phyloP scores from a whole-genome alignment of 169 alveolate genomes.

The Plasmodium fragile region DNA sequence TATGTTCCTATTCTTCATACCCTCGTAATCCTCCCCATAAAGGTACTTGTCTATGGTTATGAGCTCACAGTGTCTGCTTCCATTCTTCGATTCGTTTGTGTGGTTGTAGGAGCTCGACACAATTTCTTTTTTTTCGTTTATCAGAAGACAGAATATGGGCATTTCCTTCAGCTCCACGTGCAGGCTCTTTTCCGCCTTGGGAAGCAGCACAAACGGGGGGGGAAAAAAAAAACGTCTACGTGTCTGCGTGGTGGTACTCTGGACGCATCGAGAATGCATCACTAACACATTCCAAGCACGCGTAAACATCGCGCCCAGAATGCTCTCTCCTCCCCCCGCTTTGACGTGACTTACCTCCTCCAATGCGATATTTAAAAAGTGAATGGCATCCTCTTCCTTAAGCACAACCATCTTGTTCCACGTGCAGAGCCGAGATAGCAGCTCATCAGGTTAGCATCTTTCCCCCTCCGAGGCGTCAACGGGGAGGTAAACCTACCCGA shows the following conservation, averaged over 20 bases:
- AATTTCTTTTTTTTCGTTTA: slow-evolving; percentile 53
- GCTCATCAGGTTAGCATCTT: neutral
- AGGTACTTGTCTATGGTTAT: slow-evolving; percentile 65
- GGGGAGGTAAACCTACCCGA: neutral
- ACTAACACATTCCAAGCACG: neutral
- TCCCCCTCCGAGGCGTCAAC: neutral
- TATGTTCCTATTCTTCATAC: slow-evolving; percentile 41
- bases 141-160: slow-evolving; percentile 59
- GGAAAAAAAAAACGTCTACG: neutral
- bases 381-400: slow-evolving; percentile 32
- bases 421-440: neutral
- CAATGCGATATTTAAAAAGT: slow-evolving; percentile 28
- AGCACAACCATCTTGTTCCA: slow-evolving; percentile 20
- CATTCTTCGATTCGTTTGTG: slow-evolving; percentile 69
- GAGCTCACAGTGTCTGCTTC: slow-evolving; percentile 68
- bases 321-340: neutral
- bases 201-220: neutral
- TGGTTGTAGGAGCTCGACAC: slow-evolving; percentile 49
- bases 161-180: slow-evolving; percentile 54
- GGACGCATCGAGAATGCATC: neutral
- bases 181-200: slow-evolving; percentile 65
- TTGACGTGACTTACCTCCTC: slow-evolving; percentile 23
- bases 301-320: neutral
- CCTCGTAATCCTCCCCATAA: slow-evolving; percentile 60
- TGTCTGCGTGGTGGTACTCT: neutral